Evolutionary conservation across 352 stramenopile genomes (phyloP).

Genomic region (Globisporangium yorkense): DNA sequence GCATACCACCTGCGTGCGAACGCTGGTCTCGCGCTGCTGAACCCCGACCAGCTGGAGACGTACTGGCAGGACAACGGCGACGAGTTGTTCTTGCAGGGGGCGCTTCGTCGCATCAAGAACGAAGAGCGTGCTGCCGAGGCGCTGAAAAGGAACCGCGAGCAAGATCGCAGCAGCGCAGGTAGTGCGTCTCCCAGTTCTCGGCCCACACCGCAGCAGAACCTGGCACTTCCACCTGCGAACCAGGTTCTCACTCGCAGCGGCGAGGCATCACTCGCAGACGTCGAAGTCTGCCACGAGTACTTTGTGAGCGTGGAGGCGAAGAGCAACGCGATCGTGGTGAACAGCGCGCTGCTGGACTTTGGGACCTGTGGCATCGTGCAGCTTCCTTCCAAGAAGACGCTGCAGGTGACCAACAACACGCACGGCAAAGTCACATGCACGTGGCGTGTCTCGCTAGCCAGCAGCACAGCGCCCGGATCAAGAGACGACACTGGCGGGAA

Average conservation of each 20-base stretch:
- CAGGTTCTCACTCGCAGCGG: conserved; percentile 78
- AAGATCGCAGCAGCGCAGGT: conserved; percentile 3
- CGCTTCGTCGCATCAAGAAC: conserved; percentile 23
- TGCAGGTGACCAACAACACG: conserved; percentile 84
- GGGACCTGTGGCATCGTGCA: conserved; percentile 56
- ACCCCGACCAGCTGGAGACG: conserved; percentile 77
- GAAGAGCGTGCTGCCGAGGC: conserved; percentile 2
- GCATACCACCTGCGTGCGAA: conserved; percentile 57
- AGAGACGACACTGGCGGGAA: conserved; percentile 2
- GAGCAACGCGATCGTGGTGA: conserved; percentile 44
- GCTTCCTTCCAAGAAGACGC: conserved; percentile 54
- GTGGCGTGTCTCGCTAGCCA: conserved; percentile 55
- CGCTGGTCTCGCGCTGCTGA: conserved; percentile 58
- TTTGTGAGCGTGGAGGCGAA: conserved; percentile 68
- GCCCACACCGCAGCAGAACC: neutral
- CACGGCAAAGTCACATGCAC: conserved; percentile 80
- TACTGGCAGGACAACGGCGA: conserved; percentile 70
- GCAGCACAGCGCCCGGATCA: neutral
- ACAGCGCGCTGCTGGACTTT: conserved; percentile 65
- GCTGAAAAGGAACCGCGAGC: conserved; percentile 1
- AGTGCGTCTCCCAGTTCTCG: neutral
- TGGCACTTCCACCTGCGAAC: conserved; percentile 20
- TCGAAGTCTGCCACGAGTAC: conserved; percentile 80
- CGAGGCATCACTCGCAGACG: conserved; percentile 64
- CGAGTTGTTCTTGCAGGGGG: conserved; percentile 56